A percentile compares a stretch with the other conserved stretches of the same genome.
Evolutionary conservation across 371 early-diverging fungal species (phyloP).

Genomic region (Syncephalastrum racemosum): DNA sequence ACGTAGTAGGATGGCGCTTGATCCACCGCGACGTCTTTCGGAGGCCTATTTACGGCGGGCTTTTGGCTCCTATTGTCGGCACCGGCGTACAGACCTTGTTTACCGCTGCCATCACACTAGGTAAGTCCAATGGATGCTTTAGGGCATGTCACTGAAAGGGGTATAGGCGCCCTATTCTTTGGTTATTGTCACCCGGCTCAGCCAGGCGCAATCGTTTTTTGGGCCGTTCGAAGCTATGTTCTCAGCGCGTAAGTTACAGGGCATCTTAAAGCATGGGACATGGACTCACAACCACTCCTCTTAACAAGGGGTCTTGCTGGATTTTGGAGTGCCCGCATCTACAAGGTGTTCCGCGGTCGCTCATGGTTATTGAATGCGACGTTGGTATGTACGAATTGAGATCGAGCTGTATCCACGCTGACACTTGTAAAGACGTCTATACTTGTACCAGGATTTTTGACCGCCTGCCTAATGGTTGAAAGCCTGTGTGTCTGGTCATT

Average conservation of each 20-base stretch:
- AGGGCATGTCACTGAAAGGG: neutral
- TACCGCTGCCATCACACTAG: conserved; percentile 16
- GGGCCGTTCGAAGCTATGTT: conserved; percentile 22
- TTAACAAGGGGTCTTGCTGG: conserved; percentile 32
- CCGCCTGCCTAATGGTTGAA: conserved; percentile 17
- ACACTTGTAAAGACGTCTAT: conserved; percentile 26
- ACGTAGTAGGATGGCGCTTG: conserved; percentile 45
- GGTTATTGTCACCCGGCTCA: conserved; percentile 36
- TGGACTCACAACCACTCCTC: neutral
- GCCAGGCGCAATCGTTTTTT: conserved; percentile 27
- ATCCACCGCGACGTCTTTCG: conserved; percentile 49
- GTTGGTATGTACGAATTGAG: conserved; percentile 22
- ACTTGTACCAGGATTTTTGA: conserved; percentile 30
- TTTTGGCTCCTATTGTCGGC: conserved; percentile 46
- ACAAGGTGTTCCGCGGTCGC: conserved; percentile 46
- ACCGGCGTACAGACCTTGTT: conserved; percentile 38
- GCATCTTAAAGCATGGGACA: no score
- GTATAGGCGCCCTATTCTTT: conserved; percentile 10
- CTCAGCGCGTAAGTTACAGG: conserved; percentile 24
- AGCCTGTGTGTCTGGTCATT: conserved; percentile 35
- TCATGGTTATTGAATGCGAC: conserved; percentile 46
- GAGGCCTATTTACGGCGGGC: conserved; percentile 47
- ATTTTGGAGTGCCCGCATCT: conserved; percentile 41
- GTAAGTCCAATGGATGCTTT: conserved; percentile 14
- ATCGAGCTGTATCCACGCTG: neutral